These are phyloP conservation scores for Botrytis byssoidea DNA, from an alignment of 2,329 filamentous ascomycete species.

Conservation along the genomic window DNA sequence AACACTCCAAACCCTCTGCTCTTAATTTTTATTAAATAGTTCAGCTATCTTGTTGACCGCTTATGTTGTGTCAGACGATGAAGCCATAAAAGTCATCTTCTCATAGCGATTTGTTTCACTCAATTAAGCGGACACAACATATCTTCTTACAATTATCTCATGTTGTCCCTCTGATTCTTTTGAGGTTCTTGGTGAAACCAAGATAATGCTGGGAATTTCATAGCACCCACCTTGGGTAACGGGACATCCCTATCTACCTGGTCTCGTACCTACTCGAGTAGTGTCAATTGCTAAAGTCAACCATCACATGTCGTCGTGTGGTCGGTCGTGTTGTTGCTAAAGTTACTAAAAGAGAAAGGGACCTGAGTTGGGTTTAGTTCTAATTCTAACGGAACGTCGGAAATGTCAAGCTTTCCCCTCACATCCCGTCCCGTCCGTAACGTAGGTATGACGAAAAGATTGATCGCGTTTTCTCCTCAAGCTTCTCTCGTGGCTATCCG, in stretches of 20 bases:
- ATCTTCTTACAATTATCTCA: background rate
- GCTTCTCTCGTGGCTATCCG: conserved; percentile 7
- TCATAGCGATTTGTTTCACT: background rate
- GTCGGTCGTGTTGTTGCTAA: background rate
- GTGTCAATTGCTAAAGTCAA: background rate
- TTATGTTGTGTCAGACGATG: conserved; percentile 11
- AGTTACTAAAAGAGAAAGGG: background rate
- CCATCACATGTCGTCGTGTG: background rate
- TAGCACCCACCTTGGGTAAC: background rate
- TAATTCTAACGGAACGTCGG: background rate
- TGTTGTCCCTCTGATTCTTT: conserved; percentile 3
- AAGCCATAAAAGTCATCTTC: background rate
- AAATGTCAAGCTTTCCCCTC: conserved; percentile 6
- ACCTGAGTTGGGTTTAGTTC: conserved; percentile 9
- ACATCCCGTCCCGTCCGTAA: conserved; percentile 2
- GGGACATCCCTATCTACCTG: background rate
- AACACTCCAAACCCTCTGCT: background rate
- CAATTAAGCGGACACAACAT: background rate
- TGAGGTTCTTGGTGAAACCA: background rate
- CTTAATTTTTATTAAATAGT: background rate
- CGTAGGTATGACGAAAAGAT: conserved; percentile 9
- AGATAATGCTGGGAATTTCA: background rate
- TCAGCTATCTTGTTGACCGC: conserved; percentile 10
- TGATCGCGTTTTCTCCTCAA: conserved; percentile 10
- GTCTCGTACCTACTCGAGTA: background rate